Percentiles rank a stretch among this genome's conserved stretches.
phyloP scores from a whole-genome alignment of 139 green algal species.

The Coelastrella sp. region DNA sequence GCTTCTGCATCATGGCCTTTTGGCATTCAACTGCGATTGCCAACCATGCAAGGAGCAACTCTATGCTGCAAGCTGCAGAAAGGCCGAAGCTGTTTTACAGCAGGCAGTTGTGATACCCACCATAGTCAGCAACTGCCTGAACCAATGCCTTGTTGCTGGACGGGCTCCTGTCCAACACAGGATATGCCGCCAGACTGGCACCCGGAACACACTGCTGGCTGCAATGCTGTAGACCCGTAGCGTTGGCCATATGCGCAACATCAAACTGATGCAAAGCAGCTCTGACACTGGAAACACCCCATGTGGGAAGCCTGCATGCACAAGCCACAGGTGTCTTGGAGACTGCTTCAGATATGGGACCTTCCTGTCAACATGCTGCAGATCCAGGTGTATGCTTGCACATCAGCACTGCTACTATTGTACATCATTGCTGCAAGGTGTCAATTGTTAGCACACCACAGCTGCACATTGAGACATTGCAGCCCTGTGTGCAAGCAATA shows the following conservation, averaged over 20 bases:
- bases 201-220: conserved; percentile 51
- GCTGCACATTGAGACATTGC: no score
- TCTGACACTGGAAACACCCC: conserved; percentile 45
- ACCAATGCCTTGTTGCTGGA: conserved; percentile 45
- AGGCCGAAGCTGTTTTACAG: not conserved
- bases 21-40: no score
- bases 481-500: no score
- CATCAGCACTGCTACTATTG: no score
- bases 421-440: no score
- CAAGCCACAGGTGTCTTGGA: no score
- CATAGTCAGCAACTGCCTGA: conserved; percentile 47
- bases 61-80: not conserved
- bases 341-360: no score
- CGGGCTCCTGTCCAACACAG: conserved; percentile 53
- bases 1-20: no score
- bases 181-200: conserved; percentile 60
- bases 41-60: no score
- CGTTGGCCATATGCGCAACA: conserved; percentile 28
- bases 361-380: no score
- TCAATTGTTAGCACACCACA: no score
- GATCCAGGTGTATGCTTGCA: no score
- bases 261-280: conserved; percentile 47
- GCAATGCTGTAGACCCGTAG: conserved; percentile 50
- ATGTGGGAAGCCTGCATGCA: conserved; percentile 33
- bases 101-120: not conserved